Percentiles rank a stretch among this genome's conserved stretches.
phyloP scores from a whole-genome alignment of 139 green algal species.

The Pseudopediastrum boryanum region DNA sequence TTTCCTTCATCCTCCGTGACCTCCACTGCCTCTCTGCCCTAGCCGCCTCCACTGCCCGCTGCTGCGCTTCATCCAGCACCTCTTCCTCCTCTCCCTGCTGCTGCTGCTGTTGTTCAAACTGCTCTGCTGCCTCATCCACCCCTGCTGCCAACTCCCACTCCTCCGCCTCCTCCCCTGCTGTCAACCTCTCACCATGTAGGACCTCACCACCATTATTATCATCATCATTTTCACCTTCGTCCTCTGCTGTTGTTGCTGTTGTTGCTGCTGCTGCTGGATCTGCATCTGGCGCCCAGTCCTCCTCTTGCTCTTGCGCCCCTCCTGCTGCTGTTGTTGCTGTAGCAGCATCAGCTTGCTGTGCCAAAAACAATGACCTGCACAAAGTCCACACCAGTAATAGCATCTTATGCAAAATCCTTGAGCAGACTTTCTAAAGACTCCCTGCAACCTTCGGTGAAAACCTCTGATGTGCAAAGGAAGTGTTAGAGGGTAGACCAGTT shows the following conservation, averaged over 20 bases:
- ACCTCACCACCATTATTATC: background rate
- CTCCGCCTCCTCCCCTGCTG: slow-evolving; percentile 33
- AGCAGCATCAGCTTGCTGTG: background rate
- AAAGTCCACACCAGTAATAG: too few relatives aligned
- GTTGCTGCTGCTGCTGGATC: slow-evolving; percentile 3
- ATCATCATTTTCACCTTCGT: background rate
- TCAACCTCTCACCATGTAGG: slow-evolving; percentile 4
- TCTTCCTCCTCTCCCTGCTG: background rate
- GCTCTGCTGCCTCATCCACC: background rate
- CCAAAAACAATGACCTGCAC: too few relatives aligned
- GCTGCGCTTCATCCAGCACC: slow-evolving; percentile 9
- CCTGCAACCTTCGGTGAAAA: too few relatives aligned
- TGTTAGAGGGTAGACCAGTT: too few relatives aligned
- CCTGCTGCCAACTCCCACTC: slow-evolving; percentile 38
- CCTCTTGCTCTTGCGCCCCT: background rate
- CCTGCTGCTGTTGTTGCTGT: background rate
- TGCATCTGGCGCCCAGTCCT: background rate
- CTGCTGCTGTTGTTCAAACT: background rate
- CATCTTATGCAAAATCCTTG: too few relatives aligned
- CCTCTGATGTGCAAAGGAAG: too few relatives aligned
- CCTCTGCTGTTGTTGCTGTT: background rate
- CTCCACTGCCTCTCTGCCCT: background rate
- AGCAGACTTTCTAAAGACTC: too few relatives aligned
- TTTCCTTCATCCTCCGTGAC: slow-evolving; percentile 9
- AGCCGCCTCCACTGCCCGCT: background rate